Evolutionary conservation across 352 stramenopile species (phyloP), one percentile per base, ranked within the genome.

Genomic region (Globisporangium abappressorium): DNA sequence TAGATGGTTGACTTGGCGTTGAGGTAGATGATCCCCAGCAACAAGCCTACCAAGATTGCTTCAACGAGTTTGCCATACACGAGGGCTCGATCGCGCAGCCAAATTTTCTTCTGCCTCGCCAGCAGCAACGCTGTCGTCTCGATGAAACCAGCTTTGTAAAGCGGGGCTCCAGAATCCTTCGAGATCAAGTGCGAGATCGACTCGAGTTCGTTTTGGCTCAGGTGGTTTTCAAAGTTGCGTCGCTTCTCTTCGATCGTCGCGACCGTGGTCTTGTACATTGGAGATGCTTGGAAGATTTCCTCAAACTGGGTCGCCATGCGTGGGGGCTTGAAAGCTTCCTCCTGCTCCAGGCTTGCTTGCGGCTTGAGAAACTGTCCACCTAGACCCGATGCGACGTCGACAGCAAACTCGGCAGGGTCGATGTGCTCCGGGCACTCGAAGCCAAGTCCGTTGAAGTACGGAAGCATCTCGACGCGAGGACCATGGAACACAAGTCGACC

Each of bases 401-500:
- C 84, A 22, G 89, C 64, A 68, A 91, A 90, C 43, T 91, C 82
- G 0, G 84, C 84, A 1, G 81, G 81, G 53, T 93, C 84, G 15
- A 78, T 81, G 66, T 79, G 79, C 7, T 76, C 70, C 4, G 87
- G 87, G 22, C 87, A 93, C 9, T 64, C 76, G 68, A 93, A 95
- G 0, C 91, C 92, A 14, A 88, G 74, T 26, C 75, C 70, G 22
- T 89, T 59, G 70, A 98, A 98, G 73, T 98, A 98, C 30, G 72
- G 72, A 43, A 90, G 26, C 41, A 90, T 89, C 57, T 90, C 78
- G 2, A 70, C 83, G 12, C 84, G 63, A 1, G 86, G 90, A 9
- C 96, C 97, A 55, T 97, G 92, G 73, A 98, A 99, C 22, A 99
- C 85, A 58, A 99, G 71, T 58, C 91, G 78, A 6, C 97, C 96